Percentiles rank a stretch among this genome's conserved stretches.
Evolutionary conservation across 208 protist genomes (phyloP).

Genomic region (Leishmania gerbilli): DNA sequence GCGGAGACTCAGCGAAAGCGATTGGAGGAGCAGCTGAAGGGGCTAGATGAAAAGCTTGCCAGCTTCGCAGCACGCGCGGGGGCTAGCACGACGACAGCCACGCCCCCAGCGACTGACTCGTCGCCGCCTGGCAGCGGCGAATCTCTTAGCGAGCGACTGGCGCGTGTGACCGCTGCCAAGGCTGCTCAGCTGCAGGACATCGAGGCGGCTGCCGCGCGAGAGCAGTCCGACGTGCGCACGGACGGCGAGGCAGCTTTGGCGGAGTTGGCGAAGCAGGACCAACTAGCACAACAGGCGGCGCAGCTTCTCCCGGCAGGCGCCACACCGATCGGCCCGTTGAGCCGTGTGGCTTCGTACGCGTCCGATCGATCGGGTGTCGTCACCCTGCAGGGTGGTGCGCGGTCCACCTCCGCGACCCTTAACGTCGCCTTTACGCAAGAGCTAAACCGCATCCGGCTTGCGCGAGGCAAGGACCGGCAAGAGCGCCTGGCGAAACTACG

Average conservation of each 20-base stretch:
- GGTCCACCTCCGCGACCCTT: conserved; percentile 7
- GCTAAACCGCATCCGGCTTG: conserved; percentile 32
- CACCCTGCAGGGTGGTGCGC: conserved; percentile 11
- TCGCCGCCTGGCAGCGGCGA: not conserved
- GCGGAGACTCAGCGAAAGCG: conserved; percentile 26
- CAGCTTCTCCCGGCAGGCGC: not conserved
- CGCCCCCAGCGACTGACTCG: not conserved
- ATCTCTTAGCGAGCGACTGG: conserved; percentile 24
- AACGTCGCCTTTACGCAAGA: conserved; percentile 30
- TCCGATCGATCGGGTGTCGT: conserved; percentile 17
- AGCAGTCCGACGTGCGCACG: conserved; percentile 22
- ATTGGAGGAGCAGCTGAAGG: conserved; percentile 32
- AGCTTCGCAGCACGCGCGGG: not conserved
- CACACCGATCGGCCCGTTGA: not conserved
- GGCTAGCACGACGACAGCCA: not conserved
- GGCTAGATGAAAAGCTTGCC: conserved; percentile 18
- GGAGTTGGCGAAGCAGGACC: conserved; percentile 13
- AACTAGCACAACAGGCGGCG: conserved; percentile 3
- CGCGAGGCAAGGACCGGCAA: conserved; percentile 35
- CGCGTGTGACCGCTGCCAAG: conserved; percentile 17
- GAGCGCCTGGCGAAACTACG: conserved; percentile 32
- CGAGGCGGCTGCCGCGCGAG: conserved; percentile 18
- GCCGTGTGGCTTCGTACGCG: conserved; percentile 4
- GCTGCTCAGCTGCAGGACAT: conserved; percentile 17
- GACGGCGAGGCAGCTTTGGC: conserved; percentile 20